phyloP scores from a whole-genome alignment of 768 basidiomycete species.

The Lyophyllum atratum region DNA sequence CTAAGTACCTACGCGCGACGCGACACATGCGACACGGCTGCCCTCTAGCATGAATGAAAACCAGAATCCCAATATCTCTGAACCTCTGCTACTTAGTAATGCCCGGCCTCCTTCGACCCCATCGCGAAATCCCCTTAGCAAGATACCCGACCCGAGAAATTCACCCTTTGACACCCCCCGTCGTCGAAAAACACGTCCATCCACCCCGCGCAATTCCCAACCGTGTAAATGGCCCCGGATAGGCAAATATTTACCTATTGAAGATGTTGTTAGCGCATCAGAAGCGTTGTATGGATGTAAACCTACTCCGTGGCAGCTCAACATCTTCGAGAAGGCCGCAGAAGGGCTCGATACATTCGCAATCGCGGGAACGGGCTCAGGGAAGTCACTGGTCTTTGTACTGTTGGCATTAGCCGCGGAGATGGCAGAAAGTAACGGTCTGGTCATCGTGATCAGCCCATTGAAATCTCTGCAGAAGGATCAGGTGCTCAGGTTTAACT shows the following conservation, averaged over 20 bases:
- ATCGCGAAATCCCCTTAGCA: not conserved
- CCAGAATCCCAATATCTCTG: not conserved
- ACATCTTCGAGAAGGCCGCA: not conserved
- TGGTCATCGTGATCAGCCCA: slow-evolving; percentile 13
- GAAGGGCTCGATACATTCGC: slow-evolving; percentile 9
- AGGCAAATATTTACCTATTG: not conserved
- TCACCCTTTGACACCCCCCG: slow-evolving; percentile 1
- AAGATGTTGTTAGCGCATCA: not conserved
- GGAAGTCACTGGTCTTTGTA: slow-evolving; percentile 14
- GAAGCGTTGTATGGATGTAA: not conserved
- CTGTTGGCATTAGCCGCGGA: slow-evolving; percentile 9
- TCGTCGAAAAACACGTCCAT: not conserved
- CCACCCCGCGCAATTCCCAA: not conserved
- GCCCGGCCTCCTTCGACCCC: not conserved
- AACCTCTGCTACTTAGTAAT: not conserved
- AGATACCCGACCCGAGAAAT: not conserved
- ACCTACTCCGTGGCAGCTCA: slow-evolving; percentile 1
- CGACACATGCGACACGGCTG: not conserved
- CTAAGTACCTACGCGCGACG: not conserved
- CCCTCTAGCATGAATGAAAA: not conserved
- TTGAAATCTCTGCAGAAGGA: slow-evolving; percentile 15
- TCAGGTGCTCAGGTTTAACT: slow-evolving; percentile 7
- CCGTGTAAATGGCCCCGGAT: not conserved
- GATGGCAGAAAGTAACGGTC: slow-evolving; percentile 2
- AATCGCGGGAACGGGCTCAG: slow-evolving; percentile 11